phyloP scores from a whole-genome alignment of 768 basidiomycete species.

The Boletus reticuloceps region DNA sequence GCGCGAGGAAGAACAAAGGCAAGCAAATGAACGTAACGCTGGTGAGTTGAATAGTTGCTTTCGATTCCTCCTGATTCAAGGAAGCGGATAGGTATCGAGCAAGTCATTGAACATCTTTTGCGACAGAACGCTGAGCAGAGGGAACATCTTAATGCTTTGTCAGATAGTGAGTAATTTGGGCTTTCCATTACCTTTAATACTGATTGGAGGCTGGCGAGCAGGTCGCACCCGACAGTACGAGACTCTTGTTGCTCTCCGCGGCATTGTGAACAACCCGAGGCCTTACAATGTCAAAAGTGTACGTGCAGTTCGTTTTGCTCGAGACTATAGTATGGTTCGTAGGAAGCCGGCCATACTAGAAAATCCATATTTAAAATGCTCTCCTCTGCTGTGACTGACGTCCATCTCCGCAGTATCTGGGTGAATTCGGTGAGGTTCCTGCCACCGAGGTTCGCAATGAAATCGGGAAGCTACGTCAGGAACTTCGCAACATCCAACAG shows the following conservation, averaged over 20 bases:
- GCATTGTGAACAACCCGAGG: conserved; percentile 72
- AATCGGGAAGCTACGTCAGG: conserved; percentile 79
- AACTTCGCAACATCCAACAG: conserved; percentile 75
- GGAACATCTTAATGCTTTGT: conserved; percentile 45
- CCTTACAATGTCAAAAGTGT: conserved; percentile 77
- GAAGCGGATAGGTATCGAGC: conserved; percentile 48
- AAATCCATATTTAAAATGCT: no score
- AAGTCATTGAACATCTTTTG: conserved; percentile 42
- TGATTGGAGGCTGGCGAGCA: conserved; percentile 54
- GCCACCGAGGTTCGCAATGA: conserved; percentile 69
- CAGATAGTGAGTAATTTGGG: conserved; percentile 46
- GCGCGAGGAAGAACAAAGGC: conserved; percentile 51
- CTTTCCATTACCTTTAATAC: not conserved
- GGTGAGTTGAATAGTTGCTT: conserved; percentile 38
- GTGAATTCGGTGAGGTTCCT: conserved; percentile 77
- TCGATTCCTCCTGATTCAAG: conserved; percentile 3
- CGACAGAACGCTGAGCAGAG: no score
- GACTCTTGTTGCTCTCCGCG: conserved; percentile 56
- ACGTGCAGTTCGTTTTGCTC: conserved; percentile 22
- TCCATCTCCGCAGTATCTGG: conserved; percentile 53
- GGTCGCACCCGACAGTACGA: conserved; percentile 60
- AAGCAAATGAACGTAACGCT: conserved; percentile 51
- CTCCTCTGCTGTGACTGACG: not conserved
- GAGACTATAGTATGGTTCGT: not conserved
- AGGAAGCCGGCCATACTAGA: no score